Base-by-base conservation (phyloP, 495 filamentous ascomycete genomes). In the Aspergillus olivimuriae region DNA sequence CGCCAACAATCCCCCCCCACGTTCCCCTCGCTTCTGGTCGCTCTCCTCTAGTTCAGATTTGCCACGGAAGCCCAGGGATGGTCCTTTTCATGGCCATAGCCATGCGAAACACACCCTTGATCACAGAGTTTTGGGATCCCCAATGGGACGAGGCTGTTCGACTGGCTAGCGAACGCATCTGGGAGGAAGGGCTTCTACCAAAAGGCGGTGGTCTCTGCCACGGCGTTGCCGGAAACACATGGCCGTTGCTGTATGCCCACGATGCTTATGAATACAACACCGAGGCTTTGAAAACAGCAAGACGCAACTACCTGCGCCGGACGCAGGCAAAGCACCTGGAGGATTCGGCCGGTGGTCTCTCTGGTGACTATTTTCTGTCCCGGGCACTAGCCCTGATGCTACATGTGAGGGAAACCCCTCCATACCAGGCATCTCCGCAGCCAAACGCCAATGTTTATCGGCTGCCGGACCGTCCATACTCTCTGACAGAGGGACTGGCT, bases 171-270 rank as follows among this genome's bases (percentile, higher is more conserved):
- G 48, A 69, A 19, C 58, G 61, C n/a, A 52, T 68, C 7, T 75
- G 72, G 72, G 57, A 69, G 40, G 61, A 76, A 55, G 69, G 70
- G 1, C 51, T 75, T 1, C 55, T 74, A 4, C 63, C 58, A n/a
- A 74, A 75, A 43, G 72, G 72, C 16, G 68, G 68, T 0, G 60
- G 67, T 34, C 34, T 75, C 5, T 75, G 72, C 41, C 72, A 76
- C 42, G 72, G 69, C 0, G 60, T 73, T 33, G 46, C 68, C 1
- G 70, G 72, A 14, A 75, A 76, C 41, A 64, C 58, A 24, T 71
- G 62, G 63, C 52, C 66, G 5, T 52, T 66, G 48, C 47, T 74
- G 0, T 35, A 62, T 5, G 44, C 70, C 19, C 59, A 70, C 30
- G 53, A 66, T 42, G 39, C 42, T n/a, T 65, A 61, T 12, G 61